Evolutionary conservation across 208 protist genomes (phyloP).

Genomic region (Lotmaria passim): DNA sequence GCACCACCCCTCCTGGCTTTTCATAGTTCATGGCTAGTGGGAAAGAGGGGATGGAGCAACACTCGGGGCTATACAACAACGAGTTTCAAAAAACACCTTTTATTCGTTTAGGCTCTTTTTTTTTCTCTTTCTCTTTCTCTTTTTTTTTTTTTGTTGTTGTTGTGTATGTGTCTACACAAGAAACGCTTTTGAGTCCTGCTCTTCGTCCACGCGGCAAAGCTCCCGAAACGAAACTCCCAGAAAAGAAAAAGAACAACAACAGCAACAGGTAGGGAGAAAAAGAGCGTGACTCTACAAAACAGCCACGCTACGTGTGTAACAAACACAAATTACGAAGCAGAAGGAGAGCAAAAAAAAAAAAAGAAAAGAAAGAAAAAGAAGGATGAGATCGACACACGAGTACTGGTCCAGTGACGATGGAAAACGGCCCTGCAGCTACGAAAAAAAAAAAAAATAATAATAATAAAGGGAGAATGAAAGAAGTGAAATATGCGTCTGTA

Average conservation of each 20-base stretch:
- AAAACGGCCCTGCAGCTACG: no score
- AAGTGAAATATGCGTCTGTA: no score
- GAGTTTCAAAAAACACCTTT: not conserved
- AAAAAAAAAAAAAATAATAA: no score
- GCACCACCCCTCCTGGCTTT: conserved; percentile 66
- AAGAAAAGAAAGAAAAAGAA: no score
- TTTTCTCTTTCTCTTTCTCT: not conserved
- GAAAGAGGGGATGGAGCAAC: not conserved
- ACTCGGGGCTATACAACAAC: not conserved
- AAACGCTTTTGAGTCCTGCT: no score
- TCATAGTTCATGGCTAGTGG: conserved; percentile 45
- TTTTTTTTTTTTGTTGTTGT: conserved; percentile 3
- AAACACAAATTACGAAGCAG: not conserved
- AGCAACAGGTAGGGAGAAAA: not conserved
- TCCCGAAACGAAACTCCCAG: no score
- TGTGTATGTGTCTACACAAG: no score
- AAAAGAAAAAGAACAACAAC: conserved; percentile 2
- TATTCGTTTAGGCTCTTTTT: not conserved
- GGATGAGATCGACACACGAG: not conserved
- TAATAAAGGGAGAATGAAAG: no score
- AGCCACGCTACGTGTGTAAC: not conserved
- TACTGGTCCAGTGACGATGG: no score
- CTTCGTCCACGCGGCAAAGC: no score
- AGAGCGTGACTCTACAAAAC: not conserved
- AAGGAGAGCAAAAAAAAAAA: conserved; percentile 1